phyloP scores from a whole-genome alignment of 805 yeast genomes.

The Priceomyces carsonii region DNA sequence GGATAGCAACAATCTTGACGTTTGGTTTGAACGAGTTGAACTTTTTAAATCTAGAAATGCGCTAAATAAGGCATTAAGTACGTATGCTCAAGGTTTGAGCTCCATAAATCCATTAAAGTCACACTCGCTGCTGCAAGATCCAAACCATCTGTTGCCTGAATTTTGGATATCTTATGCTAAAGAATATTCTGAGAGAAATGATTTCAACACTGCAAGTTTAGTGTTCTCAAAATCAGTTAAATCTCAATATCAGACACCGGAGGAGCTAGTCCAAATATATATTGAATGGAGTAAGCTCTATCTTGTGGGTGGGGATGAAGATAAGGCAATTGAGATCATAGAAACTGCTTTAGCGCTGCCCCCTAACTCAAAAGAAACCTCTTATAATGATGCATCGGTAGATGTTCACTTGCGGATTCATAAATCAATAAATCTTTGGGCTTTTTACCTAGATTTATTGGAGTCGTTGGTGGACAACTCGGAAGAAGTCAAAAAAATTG shows the following conservation, averaged over 20 bases:
- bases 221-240: slow-evolving; percentile 65
- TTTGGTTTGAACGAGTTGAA: slow-evolving; percentile 67
- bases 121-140: slow-evolving; percentile 17
- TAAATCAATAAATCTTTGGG: slow-evolving; percentile 69
- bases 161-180: slow-evolving; percentile 74
- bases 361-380: slow-evolving; percentile 9
- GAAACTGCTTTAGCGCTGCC: slow-evolving; percentile 28
- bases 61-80: slow-evolving; percentile 44
- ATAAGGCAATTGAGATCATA: slow-evolving; percentile 35
- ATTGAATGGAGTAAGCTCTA: slow-evolving; percentile 76
- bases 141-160: slow-evolving; percentile 43
- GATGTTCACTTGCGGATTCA: slow-evolving; percentile 61
- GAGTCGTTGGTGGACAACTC: slow-evolving; percentile 53
- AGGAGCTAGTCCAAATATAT: slow-evolving; percentile 71
- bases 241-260: slow-evolving; percentile 63
- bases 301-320: slow-evolving; percentile 48
- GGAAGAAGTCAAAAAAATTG: slow-evolving; percentile 22
- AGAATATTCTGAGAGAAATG: slow-evolving; percentile 57
- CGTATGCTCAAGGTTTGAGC: slow-evolving; percentile 66
- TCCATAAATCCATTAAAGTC: slow-evolving; percentile 60
- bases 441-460: slow-evolving; percentile 66
- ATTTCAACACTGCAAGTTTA: slow-evolving; percentile 58
- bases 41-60: slow-evolving; percentile 41
- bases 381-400: slow-evolving; percentile 39
- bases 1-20: slow-evolving; percentile 57